Base-by-base conservation (phyloP, 148 eudicot genomes). In the Polygonum maritimum region DNA sequence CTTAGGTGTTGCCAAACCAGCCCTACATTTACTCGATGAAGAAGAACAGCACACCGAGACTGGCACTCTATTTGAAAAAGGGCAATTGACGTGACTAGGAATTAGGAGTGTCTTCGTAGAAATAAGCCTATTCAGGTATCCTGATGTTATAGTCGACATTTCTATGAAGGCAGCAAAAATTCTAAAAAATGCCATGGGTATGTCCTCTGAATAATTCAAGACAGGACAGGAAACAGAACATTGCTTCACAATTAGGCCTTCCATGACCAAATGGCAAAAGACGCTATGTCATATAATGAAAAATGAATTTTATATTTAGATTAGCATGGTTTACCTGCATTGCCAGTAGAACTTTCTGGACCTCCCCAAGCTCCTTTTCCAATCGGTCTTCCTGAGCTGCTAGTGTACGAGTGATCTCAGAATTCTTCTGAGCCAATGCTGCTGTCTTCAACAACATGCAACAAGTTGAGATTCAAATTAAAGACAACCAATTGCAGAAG, bases 281-380 rank as follows among this genome's bases (percentile, higher is more conserved):
- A 8, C 21, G 12, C 36, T 12, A 41, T n/a, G 39, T 40, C n/a
- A 39, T n/a, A 71, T 14, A 6, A 10, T 41, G 35, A 48, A 11
- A 65, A 73, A 69, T 36, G 71, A 41, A 49, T 26, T 54, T 9
- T 63, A 38, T 62, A 40, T 57, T 36, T 16, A 26, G 31, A 26
- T 26, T 26, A 26, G 31, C 15, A 35, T 35, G 71, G 14, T 67
- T 8, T 81, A 96, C 99, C 97, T 96, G 99, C 98, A 96, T 96
- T 71, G 97, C 98, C 81, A 96, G 88, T 76, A 96, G 81, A 81
- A 92, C 94, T 18, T 91, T 91, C 80, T 96, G 99, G 79, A 96
- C 92, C 85, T 92, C 99, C 51, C 80, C 85, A 41, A 96, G 91
- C 83, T 96, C 99, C 86, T 89, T 91, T 79, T 92, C 98, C 78